phyloP scores from a whole-genome alignment of 2,329 filamentous ascomycete species.

The Sphaerostilbella broomeana region DNA sequence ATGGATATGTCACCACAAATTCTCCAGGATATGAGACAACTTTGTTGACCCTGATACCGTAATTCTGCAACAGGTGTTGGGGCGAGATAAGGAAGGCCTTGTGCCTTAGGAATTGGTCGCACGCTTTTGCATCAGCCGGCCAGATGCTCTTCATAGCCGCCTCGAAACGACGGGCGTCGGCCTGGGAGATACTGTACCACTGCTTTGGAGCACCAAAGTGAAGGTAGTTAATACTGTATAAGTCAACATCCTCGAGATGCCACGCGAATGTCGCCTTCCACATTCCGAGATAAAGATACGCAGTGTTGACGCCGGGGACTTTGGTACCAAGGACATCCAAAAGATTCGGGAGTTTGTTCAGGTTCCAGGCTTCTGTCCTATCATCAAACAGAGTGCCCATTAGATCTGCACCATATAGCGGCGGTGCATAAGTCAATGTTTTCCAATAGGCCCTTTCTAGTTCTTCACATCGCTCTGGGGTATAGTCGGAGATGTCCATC shows the following conservation, averaged over 20 bases:
- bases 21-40: conserved; percentile 93
- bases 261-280: conserved; percentile 99
- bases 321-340: conserved; percentile 92
- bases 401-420: conserved; percentile 94
- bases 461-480: conserved; percentile 85
- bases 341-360: conserved; percentile 88
- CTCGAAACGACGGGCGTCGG: conserved; percentile 88
- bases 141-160: conserved; percentile 92
- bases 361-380: conserved; percentile 77
- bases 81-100: conserved; percentile 97
- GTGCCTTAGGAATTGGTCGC: conserved; percentile 91
- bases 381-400: conserved; percentile 93
- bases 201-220: conserved; percentile 98
- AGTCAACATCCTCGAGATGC: conserved; percentile 96
- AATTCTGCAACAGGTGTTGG: conserved; percentile 76
- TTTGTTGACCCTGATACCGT: conserved; percentile 93
- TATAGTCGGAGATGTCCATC: conserved; percentile 82
- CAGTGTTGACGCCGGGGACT: conserved; percentile 95
- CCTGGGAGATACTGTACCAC: conserved; percentile 98
- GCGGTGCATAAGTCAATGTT: conserved; percentile 87
- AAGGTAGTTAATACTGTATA: conserved; percentile 99
- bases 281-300: conserved; percentile 97
- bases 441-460: conserved; percentile 96
- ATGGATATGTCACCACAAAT: conserved; percentile 97
- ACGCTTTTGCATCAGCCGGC: conserved; percentile 91